These are phyloP conservation scores for Ramaria sp. DNA, from an alignment of 768 basidiomycete genomes.

Conservation along the genomic window DNA sequence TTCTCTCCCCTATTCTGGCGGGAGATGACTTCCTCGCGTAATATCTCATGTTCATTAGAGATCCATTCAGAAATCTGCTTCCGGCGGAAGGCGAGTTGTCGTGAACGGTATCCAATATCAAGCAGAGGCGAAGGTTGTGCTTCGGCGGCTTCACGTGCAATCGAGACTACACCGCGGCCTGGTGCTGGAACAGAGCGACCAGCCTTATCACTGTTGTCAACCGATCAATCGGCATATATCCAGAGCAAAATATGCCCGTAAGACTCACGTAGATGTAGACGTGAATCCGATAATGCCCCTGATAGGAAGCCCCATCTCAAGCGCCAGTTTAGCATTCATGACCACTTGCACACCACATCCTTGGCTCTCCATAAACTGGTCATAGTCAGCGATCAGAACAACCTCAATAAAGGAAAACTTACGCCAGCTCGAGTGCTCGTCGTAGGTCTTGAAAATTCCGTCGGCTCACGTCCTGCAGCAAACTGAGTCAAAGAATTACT, in stretches of 20 bases:
- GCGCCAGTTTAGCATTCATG: conserved; percentile 93
- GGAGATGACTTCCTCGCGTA: conserved; percentile 66
- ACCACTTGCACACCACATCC: conserved; percentile 95
- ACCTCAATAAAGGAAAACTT: conserved; percentile 19
- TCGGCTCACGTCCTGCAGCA: conserved; percentile 98
- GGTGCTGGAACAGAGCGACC: conserved; percentile 97
- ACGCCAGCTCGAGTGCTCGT: conserved; percentile 93
- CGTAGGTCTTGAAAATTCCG: conserved; percentile 96
- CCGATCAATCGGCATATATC: not conserved
- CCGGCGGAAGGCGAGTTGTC: conserved; percentile 93
- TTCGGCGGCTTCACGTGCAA: conserved; percentile 76
- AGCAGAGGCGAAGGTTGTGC: conserved; percentile 74
- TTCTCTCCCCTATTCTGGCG: conserved; percentile 41
- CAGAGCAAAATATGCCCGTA: not conserved
- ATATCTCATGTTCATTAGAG: conserved; percentile 72
- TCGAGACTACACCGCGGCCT: conserved; percentile 81
- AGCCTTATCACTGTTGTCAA: conserved; percentile 75
- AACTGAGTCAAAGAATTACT: conserved; percentile 95
- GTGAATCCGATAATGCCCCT: conserved; percentile 93
- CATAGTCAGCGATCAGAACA: not conserved
- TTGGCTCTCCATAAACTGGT: conserved; percentile 89
- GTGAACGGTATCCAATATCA: conserved; percentile 77
- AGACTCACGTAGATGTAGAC: conserved; percentile 82
- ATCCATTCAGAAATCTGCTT: conserved; percentile 94
- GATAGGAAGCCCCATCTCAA: conserved; percentile 89